Evolutionary conservation across 1,139 yeast species (phyloP).

Genomic region (Suhomyces ambrosiae): DNA sequence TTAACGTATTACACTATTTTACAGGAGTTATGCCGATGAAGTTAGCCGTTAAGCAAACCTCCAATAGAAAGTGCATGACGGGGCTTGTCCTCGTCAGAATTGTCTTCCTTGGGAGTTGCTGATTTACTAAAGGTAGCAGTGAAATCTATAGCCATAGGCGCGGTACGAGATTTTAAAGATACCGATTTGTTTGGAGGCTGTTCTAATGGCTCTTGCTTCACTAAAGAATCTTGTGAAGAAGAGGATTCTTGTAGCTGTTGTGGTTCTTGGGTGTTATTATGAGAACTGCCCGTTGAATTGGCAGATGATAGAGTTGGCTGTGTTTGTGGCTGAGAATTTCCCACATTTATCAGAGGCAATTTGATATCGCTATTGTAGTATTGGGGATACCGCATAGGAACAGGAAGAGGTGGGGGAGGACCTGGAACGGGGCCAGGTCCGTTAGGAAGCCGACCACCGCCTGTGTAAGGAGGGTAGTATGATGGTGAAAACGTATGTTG

Average conservation of each 20-base stretch:
- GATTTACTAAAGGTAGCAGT: slow-evolving; percentile 24
- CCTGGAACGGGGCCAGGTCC: slow-evolving; percentile 53
- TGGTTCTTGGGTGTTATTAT: not conserved
- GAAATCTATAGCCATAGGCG: slow-evolving; percentile 34
- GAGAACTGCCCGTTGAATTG: too few relatives aligned
- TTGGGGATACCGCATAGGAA: slow-evolving; percentile 6
- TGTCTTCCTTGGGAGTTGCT: slow-evolving; percentile 10
- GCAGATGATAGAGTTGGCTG: too few relatives aligned
- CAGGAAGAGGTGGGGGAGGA: slow-evolving; percentile 36
- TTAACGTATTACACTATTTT: not conserved
- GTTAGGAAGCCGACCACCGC: slow-evolving; percentile 43
- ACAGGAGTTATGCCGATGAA: not conserved
- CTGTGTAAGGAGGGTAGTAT: slow-evolving; percentile 42
- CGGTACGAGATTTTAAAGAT: slow-evolving; percentile 5
- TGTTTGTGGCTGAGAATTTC: not conserved
- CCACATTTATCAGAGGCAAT: slow-evolving; percentile 9
- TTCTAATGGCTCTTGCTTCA: not conserved
- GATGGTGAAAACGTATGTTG: slow-evolving; percentile 15
- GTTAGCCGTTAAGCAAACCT: slow-evolving; percentile 34
- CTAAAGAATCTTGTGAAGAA: not conserved
- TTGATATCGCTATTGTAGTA: slow-evolving; percentile 5
- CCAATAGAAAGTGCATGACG: slow-evolving; percentile 35
- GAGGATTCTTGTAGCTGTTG: not conserved
- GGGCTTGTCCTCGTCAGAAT: slow-evolving; percentile 15
- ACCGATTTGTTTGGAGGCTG: not conserved